A percentile compares a stretch with the other conserved stretches of the same genome.
Conservation (phyloP, 805 yeast species). For the Kurtzmaniella cleridarum region DNA sequence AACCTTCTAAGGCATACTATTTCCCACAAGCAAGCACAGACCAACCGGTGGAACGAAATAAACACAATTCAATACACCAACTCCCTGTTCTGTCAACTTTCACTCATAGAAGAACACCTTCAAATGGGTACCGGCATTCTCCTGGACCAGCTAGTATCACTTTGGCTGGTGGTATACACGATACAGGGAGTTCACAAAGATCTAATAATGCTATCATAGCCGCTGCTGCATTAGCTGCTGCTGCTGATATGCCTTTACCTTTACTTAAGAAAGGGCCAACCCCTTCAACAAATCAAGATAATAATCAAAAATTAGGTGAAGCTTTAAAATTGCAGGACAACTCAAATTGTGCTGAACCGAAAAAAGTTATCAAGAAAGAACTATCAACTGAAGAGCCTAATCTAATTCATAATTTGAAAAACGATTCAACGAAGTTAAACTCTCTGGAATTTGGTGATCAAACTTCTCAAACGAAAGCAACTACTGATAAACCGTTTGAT, state of each 20-base stretch:
- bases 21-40: no score
- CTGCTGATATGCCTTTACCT: constrained; percentile 73
- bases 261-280: constrained; percentile 15
- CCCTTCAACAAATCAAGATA: neutral
- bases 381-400: no score
- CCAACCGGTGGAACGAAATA: neutral
- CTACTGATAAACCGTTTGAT: no score
- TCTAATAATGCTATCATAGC: constrained; percentile 60
- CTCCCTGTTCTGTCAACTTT: constrained; percentile 1
- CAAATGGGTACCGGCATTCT: constrained; percentile 15
- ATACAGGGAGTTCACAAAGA: constrained; percentile 28
- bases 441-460: no score
- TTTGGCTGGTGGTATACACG: constrained; percentile 31
- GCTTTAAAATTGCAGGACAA: constrained; percentile 1
- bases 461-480: no score
- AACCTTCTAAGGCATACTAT: no score
- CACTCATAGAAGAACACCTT: constrained; percentile 21
- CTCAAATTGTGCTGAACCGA: neutral
- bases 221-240: constrained; percentile 80
- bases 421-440: no score
- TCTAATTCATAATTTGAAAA: no score
- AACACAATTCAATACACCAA: neutral
- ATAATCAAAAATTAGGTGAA: neutral
- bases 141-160: constrained; percentile 48
- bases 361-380: neutral